phyloP scores from a whole-genome alignment of 257 asterid species.

The Gardenia jasminoides region DNA sequence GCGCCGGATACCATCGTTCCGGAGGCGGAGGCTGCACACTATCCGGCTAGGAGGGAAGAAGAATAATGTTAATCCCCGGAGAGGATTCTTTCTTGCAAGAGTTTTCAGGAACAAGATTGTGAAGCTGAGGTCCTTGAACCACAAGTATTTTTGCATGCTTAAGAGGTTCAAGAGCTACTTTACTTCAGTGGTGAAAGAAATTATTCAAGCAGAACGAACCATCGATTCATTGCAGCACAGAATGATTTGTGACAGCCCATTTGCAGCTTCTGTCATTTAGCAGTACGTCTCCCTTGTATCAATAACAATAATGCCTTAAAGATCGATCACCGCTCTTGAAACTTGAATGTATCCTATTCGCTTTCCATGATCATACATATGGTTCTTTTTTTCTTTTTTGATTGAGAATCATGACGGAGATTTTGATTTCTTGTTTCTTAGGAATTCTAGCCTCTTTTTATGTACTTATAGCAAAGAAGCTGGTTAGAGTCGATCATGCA shows the following conservation, averaged over 20 bases:
- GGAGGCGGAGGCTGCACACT: conserved; percentile 40
- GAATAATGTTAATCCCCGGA: conserved; percentile 29
- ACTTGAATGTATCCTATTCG: no score
- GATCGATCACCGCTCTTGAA: neutral
- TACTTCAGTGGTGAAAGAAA: conserved; percentile 33
- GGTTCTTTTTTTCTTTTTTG: no score
- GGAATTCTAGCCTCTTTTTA: no score
- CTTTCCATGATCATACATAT: no score
- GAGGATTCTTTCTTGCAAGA: conserved; percentile 41
- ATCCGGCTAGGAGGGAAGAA: conserved; percentile 52
- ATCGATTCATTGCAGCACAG: conserved; percentile 59
- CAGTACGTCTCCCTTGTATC: neutral
- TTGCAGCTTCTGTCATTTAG: conserved; percentile 55
- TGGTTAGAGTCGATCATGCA: no score
- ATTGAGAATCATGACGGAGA: no score
- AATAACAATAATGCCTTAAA: neutral
- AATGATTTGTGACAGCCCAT: conserved; percentile 54
- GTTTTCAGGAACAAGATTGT: conserved; percentile 38
- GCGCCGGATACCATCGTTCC: conserved; percentile 31
- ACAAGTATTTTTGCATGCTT: conserved; percentile 38
- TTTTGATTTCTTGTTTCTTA: no score
- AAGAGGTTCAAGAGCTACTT: conserved; percentile 50
- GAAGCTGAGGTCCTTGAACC: conserved; percentile 41
- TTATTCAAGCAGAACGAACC: conserved; percentile 39
- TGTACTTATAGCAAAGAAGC: no score